Evolutionary conservation across 495 filamentous ascomycete genomes (phyloP).

Genomic region (Neurospora sp.): DNA sequence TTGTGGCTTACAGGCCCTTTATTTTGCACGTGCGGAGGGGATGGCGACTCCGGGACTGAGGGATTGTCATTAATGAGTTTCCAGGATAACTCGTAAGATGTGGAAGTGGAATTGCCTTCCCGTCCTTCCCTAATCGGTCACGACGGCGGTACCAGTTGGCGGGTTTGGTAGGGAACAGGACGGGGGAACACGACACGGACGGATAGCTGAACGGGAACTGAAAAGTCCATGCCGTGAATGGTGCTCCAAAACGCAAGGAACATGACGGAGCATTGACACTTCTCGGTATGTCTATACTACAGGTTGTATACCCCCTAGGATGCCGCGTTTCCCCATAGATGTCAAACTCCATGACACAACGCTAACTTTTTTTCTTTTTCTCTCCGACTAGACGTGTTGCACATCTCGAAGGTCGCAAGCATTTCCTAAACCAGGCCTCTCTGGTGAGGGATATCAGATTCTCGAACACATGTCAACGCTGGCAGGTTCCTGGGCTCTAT

Average conservation of each 20-base stretch:
- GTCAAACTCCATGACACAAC: background rate
- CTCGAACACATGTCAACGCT: background rate
- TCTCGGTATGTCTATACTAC: background rate
- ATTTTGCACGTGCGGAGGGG: background rate
- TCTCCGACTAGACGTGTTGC: background rate
- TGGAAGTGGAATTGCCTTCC: background rate
- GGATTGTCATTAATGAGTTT: background rate
- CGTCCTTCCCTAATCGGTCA: background rate
- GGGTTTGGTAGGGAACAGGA: background rate
- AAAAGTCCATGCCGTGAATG: background rate
- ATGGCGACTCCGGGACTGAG: background rate
- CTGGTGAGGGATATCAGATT: background rate
- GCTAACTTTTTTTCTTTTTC: background rate
- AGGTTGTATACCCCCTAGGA: background rate
- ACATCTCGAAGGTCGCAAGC: background rate
- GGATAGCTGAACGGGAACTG: background rate
- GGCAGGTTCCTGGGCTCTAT: background rate
- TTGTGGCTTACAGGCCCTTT: background rate
- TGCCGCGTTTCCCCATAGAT: background rate
- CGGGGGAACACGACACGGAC: background rate
- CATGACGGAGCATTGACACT: background rate
- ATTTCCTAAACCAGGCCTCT: background rate
- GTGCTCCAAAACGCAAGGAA: background rate
- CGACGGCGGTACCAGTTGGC: background rate
- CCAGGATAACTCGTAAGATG: background rate